Base-by-base conservation (phyloP, 2,329 filamentous ascomycete genomes). In the Rhynchosporium graminicola region DNA sequence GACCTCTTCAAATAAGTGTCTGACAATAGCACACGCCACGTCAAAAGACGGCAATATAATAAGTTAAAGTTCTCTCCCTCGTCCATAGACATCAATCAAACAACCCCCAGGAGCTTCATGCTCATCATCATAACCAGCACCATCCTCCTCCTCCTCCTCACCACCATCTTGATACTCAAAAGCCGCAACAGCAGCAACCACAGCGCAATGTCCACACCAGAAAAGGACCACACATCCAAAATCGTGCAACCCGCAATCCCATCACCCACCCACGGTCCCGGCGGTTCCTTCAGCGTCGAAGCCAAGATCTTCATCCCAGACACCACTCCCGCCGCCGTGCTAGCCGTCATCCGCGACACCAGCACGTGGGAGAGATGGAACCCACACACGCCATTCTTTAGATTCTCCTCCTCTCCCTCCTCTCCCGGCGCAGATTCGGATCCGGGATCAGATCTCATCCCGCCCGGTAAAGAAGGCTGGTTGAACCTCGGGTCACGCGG, bases 361-460 rank as follows among this genome's bases (percentile, higher is more conserved):
- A 61, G 29, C 4, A 67, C 64, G 5, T 72, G 71, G 70, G 7
- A 42, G 2, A 5, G 57, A 40, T 73, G 71, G 71, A 79, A 81
- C 43, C 85, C 82, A 4, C 87, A 87, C 71, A 87, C 86, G 72
- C 85, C 85, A 46, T 82, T 85, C 76, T 83, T 83, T 20, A 76
- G 76, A 15, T 79, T 87, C 45, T 50, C 45, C 78, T 85, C 64
- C 77, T 78, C 28, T 33, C 29, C 28, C 9, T 15, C 31, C 8
- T 28, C 13, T 55, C 82, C 86, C 20, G 20, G 20, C 20, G 20
- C n/a, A 26, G 31, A 31, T n/a, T 36, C 36, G 2, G 42, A 28
- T 31, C 28, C 31, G 10, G 62, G 56, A 36, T 10, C 52, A 7
- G 43, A 43, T 6, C 6, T 10, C 28, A 51, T 61, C 6, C 36